phyloP scores from a whole-genome alignment of 2,329 filamentous ascomycete genomes.

The Peltaster fructicola region DNA sequence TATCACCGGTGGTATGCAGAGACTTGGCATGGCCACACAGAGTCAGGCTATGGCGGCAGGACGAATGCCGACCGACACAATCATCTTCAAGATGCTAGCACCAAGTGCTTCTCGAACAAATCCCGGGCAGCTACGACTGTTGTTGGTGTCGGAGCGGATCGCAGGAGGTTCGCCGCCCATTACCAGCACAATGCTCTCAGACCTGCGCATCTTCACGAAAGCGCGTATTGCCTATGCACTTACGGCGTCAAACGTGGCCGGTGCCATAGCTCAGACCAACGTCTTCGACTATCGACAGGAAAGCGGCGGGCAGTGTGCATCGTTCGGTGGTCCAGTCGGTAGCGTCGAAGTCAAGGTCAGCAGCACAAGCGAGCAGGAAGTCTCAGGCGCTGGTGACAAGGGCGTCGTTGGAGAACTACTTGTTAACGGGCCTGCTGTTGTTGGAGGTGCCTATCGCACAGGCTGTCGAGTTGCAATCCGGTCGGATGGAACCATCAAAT shows the following conservation, averaged over 20 bases:
- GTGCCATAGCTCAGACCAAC: constrained; percentile 72
- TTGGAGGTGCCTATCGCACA: constrained; percentile 35
- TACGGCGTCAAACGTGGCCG: constrained; percentile 66
- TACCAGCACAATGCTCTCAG: constrained; percentile 52
- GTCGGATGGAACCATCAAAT: too few species aligned
- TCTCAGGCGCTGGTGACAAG: too few species aligned
- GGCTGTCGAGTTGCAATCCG: constrained; percentile 1
- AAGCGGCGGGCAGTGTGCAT: constrained; percentile 29
- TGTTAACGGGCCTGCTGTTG: constrained; percentile 56
- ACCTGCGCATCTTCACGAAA: constrained; percentile 64
- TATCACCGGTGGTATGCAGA: constrained; percentile 41
- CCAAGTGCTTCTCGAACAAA: constrained; percentile 37
- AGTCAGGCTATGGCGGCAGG: constrained; percentile 54
- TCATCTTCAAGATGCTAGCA: constrained; percentile 45
- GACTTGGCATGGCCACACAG: constrained; percentile 53
- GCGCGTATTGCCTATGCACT: constrained; percentile 74
- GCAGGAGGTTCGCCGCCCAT: constrained; percentile 45
- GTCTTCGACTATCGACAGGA: constrained; percentile 66
- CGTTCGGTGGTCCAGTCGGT: constrained; percentile 71
- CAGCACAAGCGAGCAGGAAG: constrained; percentile 45
- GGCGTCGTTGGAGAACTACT: constrained; percentile 39
- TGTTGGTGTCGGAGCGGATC: constrained; percentile 61
- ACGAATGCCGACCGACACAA: constrained; percentile 49
- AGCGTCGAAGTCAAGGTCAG: constrained; percentile 64
- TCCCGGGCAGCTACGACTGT: constrained; percentile 59